Evolutionary conservation across 352 stramenopile species (phyloP), one percentile per base, ranked within the genome.

Genomic region (Phytophthora citricola): DNA sequence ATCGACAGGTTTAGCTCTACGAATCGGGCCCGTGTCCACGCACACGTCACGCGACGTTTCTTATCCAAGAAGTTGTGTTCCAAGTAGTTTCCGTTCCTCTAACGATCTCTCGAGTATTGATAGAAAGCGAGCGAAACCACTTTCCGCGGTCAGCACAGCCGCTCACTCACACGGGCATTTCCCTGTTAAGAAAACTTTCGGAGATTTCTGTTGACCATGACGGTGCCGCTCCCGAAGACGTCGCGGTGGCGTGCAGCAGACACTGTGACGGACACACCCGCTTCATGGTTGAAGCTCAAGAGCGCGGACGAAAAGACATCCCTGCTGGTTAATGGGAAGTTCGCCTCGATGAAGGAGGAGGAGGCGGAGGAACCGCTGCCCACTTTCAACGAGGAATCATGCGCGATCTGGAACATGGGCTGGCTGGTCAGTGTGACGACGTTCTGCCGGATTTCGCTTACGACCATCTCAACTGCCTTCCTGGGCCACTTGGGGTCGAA

Each of bases 391-490:
- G 75, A 90, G 43, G 85, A 93, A 64, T 75, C 81, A 27, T 78
- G 62, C 38, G 77, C 83, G 45, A 89, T 93, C 66, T 93, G 83
- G 83, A 86, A 71, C 62, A 94, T 94, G 84, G 84, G 81, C 48
- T 94, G 83, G 85, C 82, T 92, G 40, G 86, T 94, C n/a, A 91
- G 80, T 58, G 73, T 94, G 20, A 76, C 86, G 24, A 94, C 86
- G 8, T 91, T 94, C 55, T 92, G 83, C 59, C 79, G 85, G 20
- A 90, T 92, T 66, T 89, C 83, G 60, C 73, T 93, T 10, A 80
- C 86, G 12, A 91, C 86, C 12, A 90, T 94, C 62, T 89, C 78
- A 54, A 89, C 81, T 34, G 84, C 83, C 20, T 95, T 93, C 43
- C 67, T 95, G 8, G 87, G 87, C 0, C 85, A 95, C 54, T 67